phyloP scores from a whole-genome alignment of 139 green algal genomes.

The Spirogloea muscicola region DNA sequence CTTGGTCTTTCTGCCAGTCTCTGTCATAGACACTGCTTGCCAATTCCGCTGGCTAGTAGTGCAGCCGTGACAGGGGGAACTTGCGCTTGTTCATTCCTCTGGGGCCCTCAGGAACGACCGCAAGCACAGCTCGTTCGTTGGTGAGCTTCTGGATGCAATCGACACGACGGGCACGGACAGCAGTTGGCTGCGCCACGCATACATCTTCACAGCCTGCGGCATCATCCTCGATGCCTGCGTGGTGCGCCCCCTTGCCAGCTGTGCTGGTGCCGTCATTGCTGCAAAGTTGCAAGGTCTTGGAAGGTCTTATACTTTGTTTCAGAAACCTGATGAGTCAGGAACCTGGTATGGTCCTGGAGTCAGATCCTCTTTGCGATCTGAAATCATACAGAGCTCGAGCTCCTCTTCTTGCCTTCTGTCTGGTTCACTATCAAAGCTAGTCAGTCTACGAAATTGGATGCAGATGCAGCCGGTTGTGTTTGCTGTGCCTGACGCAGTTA shows the following conservation, averaged over 20 bases:
- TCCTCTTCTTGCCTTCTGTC: neutral
- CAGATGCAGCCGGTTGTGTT: neutral
- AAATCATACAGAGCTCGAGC: neutral
- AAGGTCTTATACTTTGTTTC: neutral
- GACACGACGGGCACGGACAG: slow-evolving; percentile 16
- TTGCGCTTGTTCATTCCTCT: too few species aligned
- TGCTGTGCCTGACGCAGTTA: neutral
- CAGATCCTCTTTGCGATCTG: neutral
- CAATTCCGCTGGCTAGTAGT: too few species aligned
- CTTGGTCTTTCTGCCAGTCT: too few species aligned
- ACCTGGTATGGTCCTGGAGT: neutral
- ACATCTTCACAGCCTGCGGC: slow-evolving; percentile 13
- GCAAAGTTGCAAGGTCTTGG: neutral
- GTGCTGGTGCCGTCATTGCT: neutral
- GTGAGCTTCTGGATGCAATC: slow-evolving; percentile 11
- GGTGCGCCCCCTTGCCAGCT: slow-evolving; percentile 1
- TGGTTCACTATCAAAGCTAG: neutral
- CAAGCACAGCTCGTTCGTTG: neutral
- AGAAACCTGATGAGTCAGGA: neutral
- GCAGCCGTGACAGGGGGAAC: too few species aligned
- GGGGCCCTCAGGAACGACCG: neutral
- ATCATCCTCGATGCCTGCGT: slow-evolving; percentile 9
- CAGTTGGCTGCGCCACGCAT: slow-evolving; percentile 9
- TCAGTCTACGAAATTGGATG: neutral
- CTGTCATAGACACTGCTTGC: too few species aligned